Evolutionary conservation across 1,284 basidiomycete genomes (phyloP), one percentile per base, ranked within the genome.

Genomic region (Trichosporon sp.): DNA sequence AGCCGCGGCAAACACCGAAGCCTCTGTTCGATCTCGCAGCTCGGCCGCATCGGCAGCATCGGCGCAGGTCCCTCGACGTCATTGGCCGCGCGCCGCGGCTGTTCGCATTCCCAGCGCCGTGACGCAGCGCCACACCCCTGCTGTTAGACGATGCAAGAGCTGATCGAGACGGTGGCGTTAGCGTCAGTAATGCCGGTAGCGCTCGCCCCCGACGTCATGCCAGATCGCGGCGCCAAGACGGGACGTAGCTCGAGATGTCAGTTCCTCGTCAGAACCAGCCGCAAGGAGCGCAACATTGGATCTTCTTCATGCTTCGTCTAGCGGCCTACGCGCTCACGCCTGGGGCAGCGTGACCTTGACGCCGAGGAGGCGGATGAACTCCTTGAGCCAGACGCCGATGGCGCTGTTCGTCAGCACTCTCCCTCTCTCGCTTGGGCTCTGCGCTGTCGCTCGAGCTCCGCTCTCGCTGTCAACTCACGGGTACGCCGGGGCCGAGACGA

Each of bases 311-410:
- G n/a, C 38, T 51, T 21, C 47, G 21, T 9, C 23, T 51, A 25
- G 11, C 9, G 9, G 21, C 23, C 21, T n/a, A 21, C n/a, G 13
- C 47, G 18, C 47, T 25, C 18, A 51, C 5, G 47, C 27, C 64
- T 58, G 66, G 6, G 67, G 70, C 18, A 71, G 25, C 34, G 64
- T 44, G 25, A 72, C 68, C 65, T 72, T 66, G 53, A 72, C 64
- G n/a, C 71, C 71, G 23, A 72, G 68, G 11, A 68, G 66, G 42
- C 58, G 29, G 62, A 72, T 70, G 29, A 72, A 72, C 34, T 58
- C 56, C 62, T 66, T 65, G 51, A 72, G 71, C 71, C 71, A 72
- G 9, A 70, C 68, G 2, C 71, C 71, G 34, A 72, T 72, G 3
- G 71, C 71, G 4, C 66, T 68, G 53, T 6, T 9, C 5, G 64